Base-by-base conservation (phyloP, 768 basidiomycete genomes). In the Kwoniella botswanensis region DNA sequence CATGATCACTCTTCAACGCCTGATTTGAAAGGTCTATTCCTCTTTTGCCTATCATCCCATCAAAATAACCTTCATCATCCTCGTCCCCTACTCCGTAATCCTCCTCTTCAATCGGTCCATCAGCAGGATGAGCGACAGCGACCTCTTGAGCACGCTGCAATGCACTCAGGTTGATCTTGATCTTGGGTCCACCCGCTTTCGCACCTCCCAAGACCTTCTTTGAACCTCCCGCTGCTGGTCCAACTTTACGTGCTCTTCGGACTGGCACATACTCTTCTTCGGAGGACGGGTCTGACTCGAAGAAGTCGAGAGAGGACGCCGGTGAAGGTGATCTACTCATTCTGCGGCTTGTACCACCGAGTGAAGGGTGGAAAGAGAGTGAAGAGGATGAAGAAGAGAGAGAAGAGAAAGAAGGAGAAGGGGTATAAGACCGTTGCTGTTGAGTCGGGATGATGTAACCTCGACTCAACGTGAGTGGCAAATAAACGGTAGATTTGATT, bases 1-100 rank as follows among this genome's bases (percentile, higher is more conserved):
- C 87, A 82, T 99, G 97, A 85, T 99, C 97, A 2, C 88, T 85
- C 83, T 98, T 97, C 65, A 99, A 85, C 76, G 91, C 89, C 53
- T 97, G 86, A 87, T 89, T 78, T 4, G 81, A 83, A 11, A 84
- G 62, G 69, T 83, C 82, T 22, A 82, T 72, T 2, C 71, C 74
- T 42, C 74, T 60, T 11, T 65, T 65, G 0, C 78, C 78, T 12
- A 74, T 68, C 46, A 76, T 29, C 15, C 74, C 73, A 58, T 75
- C 73, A 24, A 72, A 67, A 56, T 63, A 71, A n/a, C 71, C 74
- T 35, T 65, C 63, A 46, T 76, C 78, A 29, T 72, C 75, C 35
- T 75, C 77, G 12, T 65, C 72, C 24, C 75, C 78, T 35, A 58
- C 68, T 18, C 55, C 63, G 9, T 46, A 60, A 46, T 73, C 63